These are phyloP conservation scores for Dendrothele bispora DNA, from an alignment of 768 basidiomycete genomes.

Conservation along the genomic window DNA sequence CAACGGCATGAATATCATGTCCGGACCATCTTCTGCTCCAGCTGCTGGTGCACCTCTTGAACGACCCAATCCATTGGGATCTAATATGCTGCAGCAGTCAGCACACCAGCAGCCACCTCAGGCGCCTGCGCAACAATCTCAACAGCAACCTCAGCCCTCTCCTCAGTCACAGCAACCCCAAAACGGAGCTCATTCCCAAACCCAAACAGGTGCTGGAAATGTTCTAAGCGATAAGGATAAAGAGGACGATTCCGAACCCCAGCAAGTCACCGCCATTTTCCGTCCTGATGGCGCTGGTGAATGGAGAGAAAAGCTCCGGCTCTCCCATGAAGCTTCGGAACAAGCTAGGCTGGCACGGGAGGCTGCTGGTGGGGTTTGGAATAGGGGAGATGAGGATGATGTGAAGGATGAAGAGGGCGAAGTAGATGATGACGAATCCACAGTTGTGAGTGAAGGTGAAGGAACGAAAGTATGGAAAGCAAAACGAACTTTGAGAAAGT, in stretches of 20 bases:
- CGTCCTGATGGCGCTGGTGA: constrained; percentile 82
- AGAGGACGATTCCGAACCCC: constrained; percentile 48
- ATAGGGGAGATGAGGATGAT: constrained; percentile 53
- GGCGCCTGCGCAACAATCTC: constrained; percentile 32
- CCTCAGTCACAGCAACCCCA: constrained; percentile 21
- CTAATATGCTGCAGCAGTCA: constrained; percentile 40
- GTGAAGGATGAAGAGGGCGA: constrained; percentile 71
- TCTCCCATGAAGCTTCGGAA: constrained; percentile 63
- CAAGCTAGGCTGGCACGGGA: constrained; percentile 45
- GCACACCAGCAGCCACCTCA: constrained; percentile 29
- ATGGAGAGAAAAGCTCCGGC: constrained; percentile 80
- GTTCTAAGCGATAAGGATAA: constrained; percentile 40
- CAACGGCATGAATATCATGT: constrained; percentile 57
- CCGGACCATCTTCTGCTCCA: constrained; percentile 52
- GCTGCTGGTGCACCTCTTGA: constrained; percentile 51
- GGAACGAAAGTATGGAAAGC: constrained; percentile 80
- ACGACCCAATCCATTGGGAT: constrained; percentile 43
- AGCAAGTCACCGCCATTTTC: constrained; percentile 79
- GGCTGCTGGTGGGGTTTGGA: constrained; percentile 50
- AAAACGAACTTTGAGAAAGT: constrained; percentile 88
- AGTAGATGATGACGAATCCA: constrained; percentile 63
- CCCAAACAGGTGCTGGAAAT: constrained; percentile 28
- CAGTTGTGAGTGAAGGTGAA: constrained; percentile 67
- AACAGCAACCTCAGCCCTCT: constrained; percentile 27
- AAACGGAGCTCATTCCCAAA: constrained; percentile 29